These are phyloP conservation scores for Sporothrix humicola DNA, from an alignment of 2,329 filamentous ascomycete genomes.

Conservation along the genomic window DNA sequence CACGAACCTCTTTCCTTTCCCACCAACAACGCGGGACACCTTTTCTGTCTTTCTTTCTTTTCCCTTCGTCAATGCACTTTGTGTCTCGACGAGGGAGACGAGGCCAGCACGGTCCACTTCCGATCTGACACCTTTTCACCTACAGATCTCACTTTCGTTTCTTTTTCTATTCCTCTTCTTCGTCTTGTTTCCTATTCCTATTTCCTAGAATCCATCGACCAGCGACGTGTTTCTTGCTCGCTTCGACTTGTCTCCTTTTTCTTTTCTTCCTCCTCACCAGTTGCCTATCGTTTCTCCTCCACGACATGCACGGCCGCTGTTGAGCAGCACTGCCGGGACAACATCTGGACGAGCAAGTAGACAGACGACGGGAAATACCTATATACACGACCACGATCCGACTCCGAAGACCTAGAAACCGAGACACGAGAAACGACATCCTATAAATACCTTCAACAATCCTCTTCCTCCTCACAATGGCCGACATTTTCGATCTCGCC, in stretches of 20 bases:
- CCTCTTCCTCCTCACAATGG: slow-evolving; percentile 29
- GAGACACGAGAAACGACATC: background rate
- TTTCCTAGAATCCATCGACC: too few species aligned
- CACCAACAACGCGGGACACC: background rate
- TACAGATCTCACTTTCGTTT: slow-evolving; percentile 16
- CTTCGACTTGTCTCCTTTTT: background rate
- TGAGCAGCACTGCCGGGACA: slow-evolving; percentile 25
- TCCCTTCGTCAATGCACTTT: slow-evolving; percentile 1
- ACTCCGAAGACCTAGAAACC: background rate
- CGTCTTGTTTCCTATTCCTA: background rate
- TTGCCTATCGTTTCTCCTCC: background rate
- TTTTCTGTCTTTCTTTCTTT: background rate
- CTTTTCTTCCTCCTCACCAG: background rate
- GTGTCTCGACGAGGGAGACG: slow-evolving; percentile 11
- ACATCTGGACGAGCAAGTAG: background rate
- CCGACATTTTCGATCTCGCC: slow-evolving; percentile 29
- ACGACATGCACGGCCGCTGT: slow-evolving; percentile 31
- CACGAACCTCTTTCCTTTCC: background rate
- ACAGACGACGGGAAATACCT: background rate
- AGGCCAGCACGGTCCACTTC: slow-evolving; percentile 26
- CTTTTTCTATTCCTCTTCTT: slow-evolving; percentile 6
- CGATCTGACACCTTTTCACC: slow-evolving; percentile 20
- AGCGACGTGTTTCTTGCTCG: background rate
- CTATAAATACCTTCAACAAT: background rate
- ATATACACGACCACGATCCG: background rate